Percentiles rank a stretch among this genome's conserved stretches.
These are phyloP conservation scores for Boletus pseudopeckii DNA, from an alignment of 768 basidiomycete genomes.

Conservation along the genomic window DNA sequence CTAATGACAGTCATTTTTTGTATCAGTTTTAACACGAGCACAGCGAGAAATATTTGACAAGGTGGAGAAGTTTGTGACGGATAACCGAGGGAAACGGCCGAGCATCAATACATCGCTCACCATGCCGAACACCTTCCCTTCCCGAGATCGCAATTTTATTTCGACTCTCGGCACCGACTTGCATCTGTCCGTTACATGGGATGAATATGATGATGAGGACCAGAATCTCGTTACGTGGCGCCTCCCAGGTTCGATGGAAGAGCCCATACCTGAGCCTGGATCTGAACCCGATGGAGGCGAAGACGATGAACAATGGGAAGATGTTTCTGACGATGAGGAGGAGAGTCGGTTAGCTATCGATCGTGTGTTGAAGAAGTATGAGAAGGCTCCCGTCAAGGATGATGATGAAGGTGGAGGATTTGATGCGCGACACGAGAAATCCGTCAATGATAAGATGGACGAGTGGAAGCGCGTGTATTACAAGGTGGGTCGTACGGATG, in stretches of 20 bases:
- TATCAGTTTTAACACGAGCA: slow-evolving; percentile 60
- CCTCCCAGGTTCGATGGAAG: slow-evolving; percentile 47
- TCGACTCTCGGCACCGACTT: slow-evolving; percentile 71
- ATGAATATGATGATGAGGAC: slow-evolving; percentile 86
- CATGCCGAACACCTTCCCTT: slow-evolving; percentile 76
- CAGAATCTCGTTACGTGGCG: slow-evolving; percentile 70
- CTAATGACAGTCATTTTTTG: background rate
- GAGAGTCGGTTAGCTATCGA: slow-evolving; percentile 73
- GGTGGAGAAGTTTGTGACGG: slow-evolving; percentile 73
- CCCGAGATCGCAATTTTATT: slow-evolving; percentile 79
- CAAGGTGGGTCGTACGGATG: slow-evolving; percentile 59
- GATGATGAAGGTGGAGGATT: slow-evolving; percentile 71
- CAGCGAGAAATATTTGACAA: slow-evolving; percentile 78
- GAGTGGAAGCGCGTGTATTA: slow-evolving; percentile 94
- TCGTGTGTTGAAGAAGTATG: slow-evolving; percentile 84
- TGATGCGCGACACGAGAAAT: slow-evolving; percentile 73
- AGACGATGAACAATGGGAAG: slow-evolving; percentile 49
- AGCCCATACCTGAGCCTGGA: slow-evolving; percentile 33
- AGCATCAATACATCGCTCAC: slow-evolving; percentile 43
- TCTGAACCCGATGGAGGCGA: slow-evolving; percentile 40
- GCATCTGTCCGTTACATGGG: slow-evolving; percentile 82
- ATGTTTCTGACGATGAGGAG: slow-evolving; percentile 53
- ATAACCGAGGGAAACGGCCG: slow-evolving; percentile 34
- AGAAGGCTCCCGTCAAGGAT: slow-evolving; percentile 73
- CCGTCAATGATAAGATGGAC: slow-evolving; percentile 78